Evolutionary conservation across 2,329 filamentous ascomycete genomes (phyloP).

Genomic region (Xenoacremonium recifei): DNA sequence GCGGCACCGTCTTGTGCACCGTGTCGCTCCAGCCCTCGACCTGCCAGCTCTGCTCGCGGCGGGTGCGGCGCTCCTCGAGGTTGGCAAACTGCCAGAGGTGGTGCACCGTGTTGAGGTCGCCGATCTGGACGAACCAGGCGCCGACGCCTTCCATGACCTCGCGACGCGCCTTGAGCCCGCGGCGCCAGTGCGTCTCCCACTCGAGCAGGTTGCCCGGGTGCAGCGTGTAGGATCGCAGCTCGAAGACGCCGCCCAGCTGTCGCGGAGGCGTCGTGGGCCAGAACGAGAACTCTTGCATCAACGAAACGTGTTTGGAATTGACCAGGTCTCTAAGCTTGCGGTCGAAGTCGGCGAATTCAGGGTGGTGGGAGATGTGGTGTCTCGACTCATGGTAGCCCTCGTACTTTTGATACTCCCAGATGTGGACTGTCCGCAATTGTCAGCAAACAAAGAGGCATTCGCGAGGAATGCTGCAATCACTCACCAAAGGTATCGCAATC

Average conservation of each 20-base stretch:
- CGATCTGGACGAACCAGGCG: constrained; percentile 98
- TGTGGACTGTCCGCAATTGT: constrained; percentile 68
- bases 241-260: constrained; percentile 87
- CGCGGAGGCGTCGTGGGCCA: constrained; percentile 95
- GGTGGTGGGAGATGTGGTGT: constrained; percentile 77
- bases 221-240: constrained; percentile 93
- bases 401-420: constrained; percentile 99
- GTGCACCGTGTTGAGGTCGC: constrained; percentile 95
- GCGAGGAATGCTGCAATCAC: constrained; percentile 24
- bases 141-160: constrained; percentile 99
- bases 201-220: constrained; percentile 94
- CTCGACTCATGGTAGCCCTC: constrained; percentile 92
- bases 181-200: constrained; percentile 98
- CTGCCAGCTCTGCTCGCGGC: constrained; percentile 92
- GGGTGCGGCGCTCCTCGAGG: constrained; percentile 85
- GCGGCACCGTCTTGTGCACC: constrained; percentile 95
- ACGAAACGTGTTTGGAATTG: constrained; percentile 76
- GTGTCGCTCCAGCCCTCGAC: constrained; percentile 96
- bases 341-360: constrained; percentile 82
- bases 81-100: constrained; percentile 99
- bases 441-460: constrained; percentile 5
- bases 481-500: constrained; percentile 95
- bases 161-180: constrained; percentile 82
- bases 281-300: constrained; percentile 99
- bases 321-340: constrained; percentile 83